A percentile compares a stretch with the other conserved stretches of the same genome.
These are phyloP conservation scores for Euphorbia celastroides DNA, from an alignment of 441 rosid genomes.

Conservation along the genomic window DNA sequence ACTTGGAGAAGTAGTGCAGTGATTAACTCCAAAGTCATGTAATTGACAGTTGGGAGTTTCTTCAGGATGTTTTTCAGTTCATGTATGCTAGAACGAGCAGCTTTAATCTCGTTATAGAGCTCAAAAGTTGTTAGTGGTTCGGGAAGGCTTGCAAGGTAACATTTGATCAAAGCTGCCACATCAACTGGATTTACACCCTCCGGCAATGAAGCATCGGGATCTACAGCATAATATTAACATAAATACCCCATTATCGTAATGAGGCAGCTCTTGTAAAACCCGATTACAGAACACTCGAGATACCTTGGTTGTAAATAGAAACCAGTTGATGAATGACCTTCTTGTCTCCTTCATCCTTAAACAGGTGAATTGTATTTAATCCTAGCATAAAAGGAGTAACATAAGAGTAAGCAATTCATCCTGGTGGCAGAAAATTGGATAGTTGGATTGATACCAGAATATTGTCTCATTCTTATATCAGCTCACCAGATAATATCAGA, in stretches of 20 bases:
- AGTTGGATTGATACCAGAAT: constrained; percentile 6
- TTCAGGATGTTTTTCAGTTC: constrained; percentile 61
- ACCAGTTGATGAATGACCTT: constrained; percentile 68
- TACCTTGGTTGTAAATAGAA: constrained; percentile 72
- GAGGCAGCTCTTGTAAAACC: constrained; percentile 7
- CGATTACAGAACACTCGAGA: constrained; percentile 5
- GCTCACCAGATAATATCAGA: constrained; percentile 71
- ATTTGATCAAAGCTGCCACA: constrained; percentile 70
- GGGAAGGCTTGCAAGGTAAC: constrained; percentile 89
- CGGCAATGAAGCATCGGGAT: constrained; percentile 58
- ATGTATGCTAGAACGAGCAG: constrained; percentile 55
- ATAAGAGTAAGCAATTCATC: constrained; percentile 2
- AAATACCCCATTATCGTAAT: constrained; percentile 4
- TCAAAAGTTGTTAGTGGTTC: constrained; percentile 80
- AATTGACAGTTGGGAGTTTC: constrained; percentile 77
- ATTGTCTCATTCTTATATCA: constrained; percentile 5
- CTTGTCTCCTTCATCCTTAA: constrained; percentile 75
- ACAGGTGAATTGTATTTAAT: constrained; percentile 54
- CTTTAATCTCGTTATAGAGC: constrained; percentile 67
- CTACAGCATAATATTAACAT: constrained; percentile 32
- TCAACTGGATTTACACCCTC: constrained; percentile 66
- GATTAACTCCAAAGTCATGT: constrained; percentile 76
- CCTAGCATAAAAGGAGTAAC: constrained; percentile 33
- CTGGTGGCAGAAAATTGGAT: constrained; percentile 1
- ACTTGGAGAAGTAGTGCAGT: constrained; percentile 78